Evolutionary conservation across 106 monocot genomes (phyloP).

Genomic region (Apostasia shenzhenica): DNA sequence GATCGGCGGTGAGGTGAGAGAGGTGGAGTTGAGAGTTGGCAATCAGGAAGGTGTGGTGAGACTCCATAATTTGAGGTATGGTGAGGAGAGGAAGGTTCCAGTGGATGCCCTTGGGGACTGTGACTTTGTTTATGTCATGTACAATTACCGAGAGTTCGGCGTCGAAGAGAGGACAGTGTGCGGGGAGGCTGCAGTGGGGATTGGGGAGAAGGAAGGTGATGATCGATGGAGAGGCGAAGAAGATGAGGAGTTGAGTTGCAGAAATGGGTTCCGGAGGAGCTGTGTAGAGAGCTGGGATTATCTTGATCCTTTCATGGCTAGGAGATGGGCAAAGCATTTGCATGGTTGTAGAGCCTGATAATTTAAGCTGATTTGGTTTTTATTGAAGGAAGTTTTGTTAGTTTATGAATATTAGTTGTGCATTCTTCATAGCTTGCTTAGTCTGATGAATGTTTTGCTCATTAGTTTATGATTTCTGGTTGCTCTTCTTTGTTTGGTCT

Average conservation of each 20-base stretch:
- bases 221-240: neutral
- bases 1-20: conserved; percentile 61
- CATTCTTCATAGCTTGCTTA: too few relatives aligned
- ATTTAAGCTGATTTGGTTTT: too few relatives aligned
- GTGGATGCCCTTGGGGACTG: conserved; percentile 29
- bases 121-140: conserved; percentile 42
- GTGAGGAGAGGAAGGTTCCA: conserved; percentile 73
- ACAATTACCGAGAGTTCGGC: conserved; percentile 63
- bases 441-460: too few relatives aligned
- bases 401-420: too few relatives aligned
- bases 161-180: conserved; percentile 32
- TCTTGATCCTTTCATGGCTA: conserved; percentile 86
- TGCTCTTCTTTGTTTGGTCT: too few relatives aligned
- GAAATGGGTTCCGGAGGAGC: conserved; percentile 34
- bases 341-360: conserved; percentile 44
- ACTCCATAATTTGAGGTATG: conserved; percentile 59
- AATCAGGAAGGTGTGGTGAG: conserved; percentile 36
- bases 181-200: conserved; percentile 46
- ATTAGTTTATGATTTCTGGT: too few relatives aligned
- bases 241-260: conserved; percentile 7
- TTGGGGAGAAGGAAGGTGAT: conserved; percentile 35
- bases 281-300: conserved; percentile 65
- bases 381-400: too few relatives aligned
- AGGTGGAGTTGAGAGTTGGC: conserved; percentile 52
- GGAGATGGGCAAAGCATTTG: conserved; percentile 95